Evolutionary conservation across 306 rosid genomes (phyloP), one percentile per base, ranked within the genome.

Genomic region (Vigna hirtella): DNA sequence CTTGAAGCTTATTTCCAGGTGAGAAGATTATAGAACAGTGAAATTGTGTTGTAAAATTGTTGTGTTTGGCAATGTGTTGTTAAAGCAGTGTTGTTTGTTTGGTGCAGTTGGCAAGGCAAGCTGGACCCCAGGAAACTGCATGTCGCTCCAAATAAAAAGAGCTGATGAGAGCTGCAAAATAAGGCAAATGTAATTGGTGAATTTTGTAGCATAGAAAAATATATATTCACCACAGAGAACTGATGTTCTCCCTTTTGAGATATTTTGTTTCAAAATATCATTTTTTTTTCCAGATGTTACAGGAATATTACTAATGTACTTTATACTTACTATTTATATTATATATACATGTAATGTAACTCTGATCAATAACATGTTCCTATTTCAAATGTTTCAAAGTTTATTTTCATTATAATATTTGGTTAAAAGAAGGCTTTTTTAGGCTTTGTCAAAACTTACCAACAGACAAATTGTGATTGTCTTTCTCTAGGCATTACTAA

Each of bases 1-100:
- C 97, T 94, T 78, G 98, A 91, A 76, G 89, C 98, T 70, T 94
- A 91, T 85, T 94, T 94, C 82, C 97, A 91, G 94, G 98, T 91
- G 76, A 66, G 4, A 18, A n/a, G 72, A 18, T 2, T 20, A 15
- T 20, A 55, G 26, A 55, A n/a, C 30, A 43, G 38, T 74, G 49
- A 7, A 3, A 65, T 24, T 57, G 10, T 59, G 7, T 36, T 17
- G 62, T 65, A 53, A 65, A 72, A 16, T 51, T 71, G 49, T 28
- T 38, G 20, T 48, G 15, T 58, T 20, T 32, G 66, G 17, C 18
- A 48, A 58, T 52, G 61, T 38, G 40, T 13, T 61, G 7, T 18
- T 56, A 75, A 64, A 17, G 9, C n/a, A 22, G 43, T 66, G 6
- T 36, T 50, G 3, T 75, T 68, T 52, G 11, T 58, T 14, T 64